Conservation (phyloP, 306 rosid genomes). For the Sesbania bispinosa region DNA sequence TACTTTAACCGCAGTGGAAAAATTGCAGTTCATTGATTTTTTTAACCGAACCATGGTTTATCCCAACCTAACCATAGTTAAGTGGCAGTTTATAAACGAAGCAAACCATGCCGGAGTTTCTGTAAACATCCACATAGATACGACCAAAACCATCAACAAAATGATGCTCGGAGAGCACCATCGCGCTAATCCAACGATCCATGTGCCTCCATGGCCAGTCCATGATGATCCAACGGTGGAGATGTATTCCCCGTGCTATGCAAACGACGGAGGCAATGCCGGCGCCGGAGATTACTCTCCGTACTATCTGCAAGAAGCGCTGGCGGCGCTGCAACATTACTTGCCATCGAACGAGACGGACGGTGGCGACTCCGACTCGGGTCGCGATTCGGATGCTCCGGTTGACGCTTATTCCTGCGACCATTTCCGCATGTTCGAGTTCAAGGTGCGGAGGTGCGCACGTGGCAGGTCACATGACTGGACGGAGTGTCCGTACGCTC, state of each 20-base stretch:
- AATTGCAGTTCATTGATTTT: constrained; percentile 18
- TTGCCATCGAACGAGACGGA: constrained; percentile 55
- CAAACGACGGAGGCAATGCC: constrained; percentile 48
- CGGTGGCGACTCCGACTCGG: constrained; percentile 52
- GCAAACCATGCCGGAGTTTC: constrained; percentile 32
- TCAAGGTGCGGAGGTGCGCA: constrained; percentile 79
- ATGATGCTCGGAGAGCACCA: constrained; percentile 85
- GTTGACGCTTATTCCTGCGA: constrained; percentile 90
- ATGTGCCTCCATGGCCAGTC: constrained; percentile 63
- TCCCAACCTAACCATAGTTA: constrained; percentile 32
- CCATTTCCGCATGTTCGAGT: constrained; percentile 91
- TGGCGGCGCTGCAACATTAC: constrained; percentile 64
- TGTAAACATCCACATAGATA: constrained; percentile 35
- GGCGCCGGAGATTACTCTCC: constrained; percentile 54
- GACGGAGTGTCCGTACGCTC: constrained; percentile 99
- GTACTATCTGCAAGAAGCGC: constrained; percentile 49
- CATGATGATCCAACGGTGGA: constrained; percentile 57
- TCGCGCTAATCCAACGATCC: constrained; percentile 62
- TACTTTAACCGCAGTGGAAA: constrained; percentile 47
- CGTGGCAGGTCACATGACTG: constrained; percentile 98
- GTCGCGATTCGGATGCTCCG: constrained; percentile 55
- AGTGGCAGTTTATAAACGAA: constrained; percentile 43
- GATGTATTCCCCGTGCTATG: constrained; percentile 36
- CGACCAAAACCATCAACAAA: neutral
- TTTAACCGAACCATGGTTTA: constrained; percentile 47